phyloP scores from a whole-genome alignment of 306 rosid genomes.

The Geum urbanum region DNA sequence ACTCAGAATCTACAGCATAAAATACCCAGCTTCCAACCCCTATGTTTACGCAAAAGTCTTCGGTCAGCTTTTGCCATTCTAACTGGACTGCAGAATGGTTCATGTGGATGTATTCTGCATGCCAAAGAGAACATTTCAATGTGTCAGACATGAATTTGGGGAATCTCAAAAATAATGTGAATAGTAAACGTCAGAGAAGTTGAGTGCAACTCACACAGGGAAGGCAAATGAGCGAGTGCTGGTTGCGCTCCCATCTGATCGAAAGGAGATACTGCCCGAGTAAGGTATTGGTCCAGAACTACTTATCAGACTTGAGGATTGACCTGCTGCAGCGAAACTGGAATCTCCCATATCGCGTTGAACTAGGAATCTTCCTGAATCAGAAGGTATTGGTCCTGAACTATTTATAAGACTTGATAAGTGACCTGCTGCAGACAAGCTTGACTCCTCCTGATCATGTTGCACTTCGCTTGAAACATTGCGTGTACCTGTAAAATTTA shows the following conservation, averaged over 20 bases:
- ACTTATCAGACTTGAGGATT: constrained; percentile 41
- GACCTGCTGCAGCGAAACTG: constrained; percentile 52
- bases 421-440: constrained; percentile 51
- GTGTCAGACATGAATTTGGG: background rate
- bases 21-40: constrained; percentile 61
- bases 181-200: background rate
- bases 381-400: constrained; percentile 52
- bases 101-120: constrained; percentile 64
- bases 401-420: constrained; percentile 44
- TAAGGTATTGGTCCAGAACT: constrained; percentile 59
- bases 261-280: constrained; percentile 82
- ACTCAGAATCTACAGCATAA: constrained; percentile 90
- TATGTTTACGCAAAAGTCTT: constrained; percentile 41
- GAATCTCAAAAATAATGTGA: background rate
- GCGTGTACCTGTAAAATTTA: constrained; percentile 40
- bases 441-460: constrained; percentile 33
- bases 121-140: constrained; percentile 10
- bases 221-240: constrained; percentile 97
- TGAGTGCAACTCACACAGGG: constrained; percentile 48
- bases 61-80: constrained; percentile 79
- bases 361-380: constrained; percentile 25
- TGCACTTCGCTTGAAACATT: constrained; percentile 10
- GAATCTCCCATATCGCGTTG: constrained; percentile 39
- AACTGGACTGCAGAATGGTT: constrained; percentile 84
- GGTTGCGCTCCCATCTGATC: constrained; percentile 94